These are phyloP conservation scores for Populus nigra DNA, from an alignment of 345 rosid species.

Conservation along the genomic window DNA sequence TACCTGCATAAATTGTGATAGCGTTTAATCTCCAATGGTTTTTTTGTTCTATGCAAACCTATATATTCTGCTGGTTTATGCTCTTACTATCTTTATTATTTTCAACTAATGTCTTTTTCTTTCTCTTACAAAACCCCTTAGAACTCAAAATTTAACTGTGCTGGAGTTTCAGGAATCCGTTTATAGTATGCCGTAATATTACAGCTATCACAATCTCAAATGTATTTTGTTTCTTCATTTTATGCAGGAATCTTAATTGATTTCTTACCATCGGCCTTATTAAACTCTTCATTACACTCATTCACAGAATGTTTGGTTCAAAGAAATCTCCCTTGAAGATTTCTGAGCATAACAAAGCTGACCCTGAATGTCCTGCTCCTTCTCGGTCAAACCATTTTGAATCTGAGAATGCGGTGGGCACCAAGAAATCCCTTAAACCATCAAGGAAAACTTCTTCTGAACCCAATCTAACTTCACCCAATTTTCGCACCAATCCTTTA, in stretches of 20 bases:
- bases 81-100: too few relatives aligned
- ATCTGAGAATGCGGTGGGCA: slow-evolving; percentile 66
- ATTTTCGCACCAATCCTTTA: slow-evolving; percentile 51
- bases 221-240: slow-evolving; percentile 16
- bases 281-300: too few relatives aligned
- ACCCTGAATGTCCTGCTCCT: slow-evolving; percentile 35
- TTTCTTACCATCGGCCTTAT: too few relatives aligned
- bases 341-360: slow-evolving; percentile 51
- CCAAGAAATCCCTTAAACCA: slow-evolving; percentile 44
- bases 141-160: not conserved
- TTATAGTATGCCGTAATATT: not conserved
- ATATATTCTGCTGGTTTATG: too few relatives aligned
- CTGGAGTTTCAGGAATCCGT: not conserved
- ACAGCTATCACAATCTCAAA: slow-evolving; percentile 9
- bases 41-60: too few relatives aligned
- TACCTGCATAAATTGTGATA: too few relatives aligned
- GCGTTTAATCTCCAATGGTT: too few relatives aligned
- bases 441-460: slow-evolving; percentile 61
- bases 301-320: slow-evolving; percentile 55
- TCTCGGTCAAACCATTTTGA: slow-evolving; percentile 73
- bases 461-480: slow-evolving; percentile 38
- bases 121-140: too few relatives aligned
- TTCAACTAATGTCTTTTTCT: too few relatives aligned
- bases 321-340: slow-evolving; percentile 65
- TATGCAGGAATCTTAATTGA: slow-evolving; percentile 26